Conservation (phyloP, 140 eudicot genomes). For the Senecio squalidus region DNA sequence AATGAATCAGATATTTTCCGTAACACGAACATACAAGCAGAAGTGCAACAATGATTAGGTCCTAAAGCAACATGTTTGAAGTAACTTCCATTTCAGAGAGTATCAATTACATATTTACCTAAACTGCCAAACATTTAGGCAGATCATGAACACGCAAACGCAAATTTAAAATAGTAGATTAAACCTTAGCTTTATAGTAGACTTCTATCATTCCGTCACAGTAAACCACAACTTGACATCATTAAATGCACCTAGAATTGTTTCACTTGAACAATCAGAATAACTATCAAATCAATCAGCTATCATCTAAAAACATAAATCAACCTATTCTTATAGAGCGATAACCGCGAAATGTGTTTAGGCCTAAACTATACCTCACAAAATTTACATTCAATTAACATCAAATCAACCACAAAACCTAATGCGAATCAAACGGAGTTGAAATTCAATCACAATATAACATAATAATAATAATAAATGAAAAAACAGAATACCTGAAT, state of each 20-base stretch:
- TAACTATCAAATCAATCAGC: too few species aligned
- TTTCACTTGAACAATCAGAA: too few species aligned
- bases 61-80: not conserved
- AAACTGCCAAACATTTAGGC: slow-evolving; percentile 2
- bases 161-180: not conserved
- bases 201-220: not conserved
- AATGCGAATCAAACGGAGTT: too few species aligned
- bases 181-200: not conserved
- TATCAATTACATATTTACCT: not conserved
- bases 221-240: not conserved
- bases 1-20: not conserved
- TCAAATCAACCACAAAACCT: too few species aligned
- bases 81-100: not conserved
- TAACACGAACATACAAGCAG: not conserved
- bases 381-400: too few species aligned
- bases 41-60: not conserved
- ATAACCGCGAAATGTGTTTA: too few species aligned
- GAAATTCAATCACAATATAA: too few species aligned
- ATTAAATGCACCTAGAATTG: not conserved
- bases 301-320: too few species aligned
- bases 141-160: not conserved
- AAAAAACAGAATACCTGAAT: not conserved
- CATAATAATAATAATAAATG: too few species aligned
- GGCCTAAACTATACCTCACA: too few species aligned
- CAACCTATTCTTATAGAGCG: too few species aligned